phyloP scores from a whole-genome alignment of 768 basidiomycete genomes.

The Pholiota molesta region DNA sequence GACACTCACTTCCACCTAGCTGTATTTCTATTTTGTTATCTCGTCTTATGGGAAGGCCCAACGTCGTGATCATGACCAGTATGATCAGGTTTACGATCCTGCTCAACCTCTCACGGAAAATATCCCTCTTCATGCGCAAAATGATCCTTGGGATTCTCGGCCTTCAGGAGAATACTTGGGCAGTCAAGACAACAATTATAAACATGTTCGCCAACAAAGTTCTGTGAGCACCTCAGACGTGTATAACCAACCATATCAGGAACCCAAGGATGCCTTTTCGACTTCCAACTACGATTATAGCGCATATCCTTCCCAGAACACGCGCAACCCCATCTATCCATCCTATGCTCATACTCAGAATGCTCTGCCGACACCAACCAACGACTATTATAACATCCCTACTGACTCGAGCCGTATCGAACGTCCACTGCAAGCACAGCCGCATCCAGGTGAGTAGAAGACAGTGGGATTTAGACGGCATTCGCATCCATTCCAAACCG shows the following conservation, averaged over 20 bases:
- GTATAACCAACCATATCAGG: conserved; percentile 48
- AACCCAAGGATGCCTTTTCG: conserved; percentile 46
- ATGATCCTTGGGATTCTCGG: conserved; percentile 72
- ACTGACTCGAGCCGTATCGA: conserved; percentile 29
- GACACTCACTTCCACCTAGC: conserved; percentile 35
- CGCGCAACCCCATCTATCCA: conserved; percentile 27
- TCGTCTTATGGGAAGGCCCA: conserved; percentile 73
- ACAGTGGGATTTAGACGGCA: conserved; percentile 6
- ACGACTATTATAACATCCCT: conserved; percentile 32
- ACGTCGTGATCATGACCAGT: conserved; percentile 79
- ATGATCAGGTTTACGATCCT: conserved; percentile 70
- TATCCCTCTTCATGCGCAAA: conserved; percentile 56
- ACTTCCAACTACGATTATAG: conserved; percentile 33
- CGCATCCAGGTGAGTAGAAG: conserved; percentile 51
- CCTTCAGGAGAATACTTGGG: conserved; percentile 42
- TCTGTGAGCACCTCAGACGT: conserved; percentile 58
- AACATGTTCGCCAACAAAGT: conserved; percentile 60
- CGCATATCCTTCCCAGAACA: conserved; percentile 33
- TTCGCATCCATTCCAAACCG: not conserved
- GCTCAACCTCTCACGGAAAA: conserved; percentile 55
- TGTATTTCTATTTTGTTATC: conserved; percentile 46
- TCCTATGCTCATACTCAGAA: conserved; percentile 39
- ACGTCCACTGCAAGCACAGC: conserved; percentile 40
- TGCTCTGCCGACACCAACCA: conserved; percentile 40
- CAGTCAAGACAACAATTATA: conserved; percentile 34